Base-by-base conservation (phyloP, 1,284 basidiomycete genomes). In the Heterobasidion annosum region DNA sequence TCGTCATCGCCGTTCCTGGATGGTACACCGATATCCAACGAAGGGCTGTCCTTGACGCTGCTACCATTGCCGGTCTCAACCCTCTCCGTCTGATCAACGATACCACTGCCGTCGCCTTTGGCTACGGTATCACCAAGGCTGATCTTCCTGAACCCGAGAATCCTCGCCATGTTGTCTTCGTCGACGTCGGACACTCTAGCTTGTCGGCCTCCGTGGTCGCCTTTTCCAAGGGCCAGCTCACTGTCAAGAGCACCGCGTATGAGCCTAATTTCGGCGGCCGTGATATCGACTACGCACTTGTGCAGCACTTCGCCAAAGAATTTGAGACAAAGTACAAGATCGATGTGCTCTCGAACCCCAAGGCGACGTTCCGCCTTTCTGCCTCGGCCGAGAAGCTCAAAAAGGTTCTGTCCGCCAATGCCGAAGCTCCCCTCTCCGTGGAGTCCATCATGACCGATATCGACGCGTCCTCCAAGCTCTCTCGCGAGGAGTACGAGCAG, bases 321-420 rank as follows among this genome's bases (percentile, higher is more conserved):
- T 97, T 97, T 81, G 87, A 93, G 74, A 70, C 71, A 34, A 96
- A 96, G 71, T 97, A 97, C 83, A 95, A 93, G 73, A 91, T 98
- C 65, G 93, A 97, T 69, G 93, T 96, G 62, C 70, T 93, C 63
- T 82, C 81, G 57, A 93, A 80, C 71, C 89, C 91, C 64, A 97
- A 97, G 73, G 94, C 92, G 34, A 78, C 78, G 50, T 98, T 97
- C 89, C 86, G 94, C 64, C 83, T 97, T 51, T 69, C 78, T 37
- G 85, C 88, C 32, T 85, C 88, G 15, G 92, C 91, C 66, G 84
- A 88, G 71, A 76, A 78, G 64, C 71, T 86, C 60, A 88, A 86
- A 77, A 86, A 86, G 75, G 74, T 86, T 49, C 73, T 88, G 34
- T 85, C 83, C 32, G 94, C 94, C 59, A 96, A 97, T 74, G 70